Evolutionary conservation across 805 yeast species (phyloP).

Genomic region (Nakazawaea laoshanensis): DNA sequence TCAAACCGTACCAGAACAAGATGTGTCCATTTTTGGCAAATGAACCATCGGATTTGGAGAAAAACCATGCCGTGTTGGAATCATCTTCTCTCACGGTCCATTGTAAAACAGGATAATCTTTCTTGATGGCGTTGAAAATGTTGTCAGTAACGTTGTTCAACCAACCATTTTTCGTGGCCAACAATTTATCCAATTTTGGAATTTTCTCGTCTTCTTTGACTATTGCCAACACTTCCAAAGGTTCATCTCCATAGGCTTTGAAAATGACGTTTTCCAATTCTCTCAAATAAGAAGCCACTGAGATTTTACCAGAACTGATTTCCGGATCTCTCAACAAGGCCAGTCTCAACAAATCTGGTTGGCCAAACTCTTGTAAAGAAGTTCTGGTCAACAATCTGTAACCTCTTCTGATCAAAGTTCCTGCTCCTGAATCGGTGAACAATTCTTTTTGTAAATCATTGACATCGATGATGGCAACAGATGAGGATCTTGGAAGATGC

Average conservation of each 20-base stretch:
- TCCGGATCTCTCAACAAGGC: constrained; percentile 75
- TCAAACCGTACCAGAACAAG: constrained; percentile 90
- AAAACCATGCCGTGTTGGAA: constrained; percentile 85
- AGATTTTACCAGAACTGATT: constrained; percentile 56
- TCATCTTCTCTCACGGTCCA: constrained; percentile 92
- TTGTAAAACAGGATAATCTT: constrained; percentile 64
- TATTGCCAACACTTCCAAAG: constrained; percentile 87
- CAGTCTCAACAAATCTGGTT: constrained; percentile 68
- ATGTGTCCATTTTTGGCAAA: constrained; percentile 83
- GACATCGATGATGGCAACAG: constrained; percentile 95
- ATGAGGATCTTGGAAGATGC: constrained; percentile 91
- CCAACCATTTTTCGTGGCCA: constrained; percentile 91
- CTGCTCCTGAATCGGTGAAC: constrained; percentile 98
- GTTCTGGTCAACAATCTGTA: constrained; percentile 73
- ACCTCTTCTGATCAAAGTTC: constrained; percentile 96
- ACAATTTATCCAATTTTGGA: constrained; percentile 75
- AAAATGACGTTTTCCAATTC: constrained; percentile 53
- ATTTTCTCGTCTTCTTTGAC: constrained; percentile 44
- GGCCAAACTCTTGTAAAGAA: constrained; percentile 58
- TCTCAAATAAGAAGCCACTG: constrained; percentile 78
- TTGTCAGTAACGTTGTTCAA: constrained; percentile 94
- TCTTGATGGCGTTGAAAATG: constrained; percentile 73
- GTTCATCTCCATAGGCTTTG: constrained; percentile 90
- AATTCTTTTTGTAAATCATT: constrained; percentile 93
- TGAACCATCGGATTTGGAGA: constrained; percentile 90